These are phyloP conservation scores for Rhodocollybia butyracea DNA, from an alignment of 768 basidiomycete genomes.

Conservation along the genomic window DNA sequence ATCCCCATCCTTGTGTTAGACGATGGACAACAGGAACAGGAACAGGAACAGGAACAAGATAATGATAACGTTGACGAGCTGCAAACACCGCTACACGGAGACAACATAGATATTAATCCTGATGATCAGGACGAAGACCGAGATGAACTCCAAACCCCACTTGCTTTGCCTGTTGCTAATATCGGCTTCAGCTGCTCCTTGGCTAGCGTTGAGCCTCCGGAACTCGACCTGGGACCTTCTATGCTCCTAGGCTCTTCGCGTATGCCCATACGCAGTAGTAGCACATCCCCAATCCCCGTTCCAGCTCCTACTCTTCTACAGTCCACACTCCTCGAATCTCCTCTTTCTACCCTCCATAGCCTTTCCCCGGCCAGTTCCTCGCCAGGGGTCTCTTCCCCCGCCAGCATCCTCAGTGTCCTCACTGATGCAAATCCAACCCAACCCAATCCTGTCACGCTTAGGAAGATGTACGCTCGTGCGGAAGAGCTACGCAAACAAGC, in stretches of 20 bases:
- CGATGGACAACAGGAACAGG: too few relatives aligned
- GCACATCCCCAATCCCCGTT: not conserved
- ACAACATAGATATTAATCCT: not conserved
- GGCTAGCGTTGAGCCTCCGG: not conserved
- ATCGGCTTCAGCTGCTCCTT: not conserved
- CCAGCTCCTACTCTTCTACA: not conserved
- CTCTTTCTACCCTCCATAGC: not conserved
- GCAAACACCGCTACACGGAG: not conserved
- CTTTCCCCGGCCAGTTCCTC: not conserved
- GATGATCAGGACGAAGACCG: not conserved
- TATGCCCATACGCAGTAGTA: not conserved
- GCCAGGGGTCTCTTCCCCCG: not conserved
- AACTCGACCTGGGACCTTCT: not conserved
- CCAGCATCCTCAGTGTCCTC: not conserved
- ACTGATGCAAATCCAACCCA: not conserved
- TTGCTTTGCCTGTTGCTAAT: not conserved
- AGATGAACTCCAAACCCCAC: constrained; percentile 4
- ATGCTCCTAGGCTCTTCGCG: not conserved
- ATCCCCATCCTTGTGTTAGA: not conserved
- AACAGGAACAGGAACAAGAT: not conserved
- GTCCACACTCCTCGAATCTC: not conserved
- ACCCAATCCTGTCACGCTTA: not conserved
- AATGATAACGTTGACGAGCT: not conserved
- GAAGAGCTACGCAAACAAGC: constrained; percentile 26
- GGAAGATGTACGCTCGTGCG: not conserved